Conservation (phyloP, 768 basidiomycete species). For the Lactarius akahatsu region DNA sequence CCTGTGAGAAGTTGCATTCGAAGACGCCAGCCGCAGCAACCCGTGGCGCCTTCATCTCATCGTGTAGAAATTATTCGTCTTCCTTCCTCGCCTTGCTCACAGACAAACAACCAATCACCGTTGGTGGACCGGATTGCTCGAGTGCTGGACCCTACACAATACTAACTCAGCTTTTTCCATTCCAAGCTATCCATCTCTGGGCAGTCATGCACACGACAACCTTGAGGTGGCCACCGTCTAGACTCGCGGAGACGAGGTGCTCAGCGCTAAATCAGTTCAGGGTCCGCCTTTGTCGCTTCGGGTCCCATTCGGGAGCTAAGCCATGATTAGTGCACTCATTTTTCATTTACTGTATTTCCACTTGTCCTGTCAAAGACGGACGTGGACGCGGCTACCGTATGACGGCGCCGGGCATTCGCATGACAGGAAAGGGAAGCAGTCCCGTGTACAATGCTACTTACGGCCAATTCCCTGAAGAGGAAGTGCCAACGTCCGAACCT, state of each 20-base stretch:
- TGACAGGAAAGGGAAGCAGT: background rate
- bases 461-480: background rate
- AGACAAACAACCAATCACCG: background rate
- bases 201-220: background rate
- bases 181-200: background rate
- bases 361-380: background rate
- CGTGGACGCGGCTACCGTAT: slow-evolving; percentile 3
- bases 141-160: background rate
- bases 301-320: background rate
- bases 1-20: background rate
- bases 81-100: background rate
- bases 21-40: background rate
- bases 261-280: background rate
- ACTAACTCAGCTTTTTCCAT: background rate
- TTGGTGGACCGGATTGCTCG: background rate
- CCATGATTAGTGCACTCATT: background rate
- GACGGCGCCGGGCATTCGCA: background rate
- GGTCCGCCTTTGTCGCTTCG: background rate
- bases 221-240: background rate
- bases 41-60: background rate
- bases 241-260: background rate
- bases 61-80: background rate
- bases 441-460: background rate
- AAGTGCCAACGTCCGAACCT: background rate
- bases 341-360: background rate